Evolutionary conservation across 495 filamentous ascomycete genomes (phyloP).

Genomic region (Thozetella sp.): DNA sequence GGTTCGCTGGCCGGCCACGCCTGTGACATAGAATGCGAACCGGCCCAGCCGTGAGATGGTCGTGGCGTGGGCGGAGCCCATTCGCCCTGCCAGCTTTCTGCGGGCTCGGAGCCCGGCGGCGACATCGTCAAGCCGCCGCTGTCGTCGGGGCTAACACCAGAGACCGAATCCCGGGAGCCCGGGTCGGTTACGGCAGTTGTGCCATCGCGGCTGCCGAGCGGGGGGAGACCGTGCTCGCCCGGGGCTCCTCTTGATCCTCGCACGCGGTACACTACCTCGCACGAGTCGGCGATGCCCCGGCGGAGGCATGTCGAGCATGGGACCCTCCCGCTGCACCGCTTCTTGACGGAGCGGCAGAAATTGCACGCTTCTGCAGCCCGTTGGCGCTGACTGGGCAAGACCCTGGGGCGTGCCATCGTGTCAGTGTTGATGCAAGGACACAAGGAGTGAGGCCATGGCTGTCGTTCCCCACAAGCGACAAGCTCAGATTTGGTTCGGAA

Average conservation of each 20-base stretch:
- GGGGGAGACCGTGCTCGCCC: neutral
- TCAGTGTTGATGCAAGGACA: too few relatives aligned
- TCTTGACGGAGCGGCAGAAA: conserved; percentile 7
- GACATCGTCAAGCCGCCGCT: neutral
- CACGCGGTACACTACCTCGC: neutral
- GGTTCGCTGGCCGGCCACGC: neutral
- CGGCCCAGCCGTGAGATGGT: neutral
- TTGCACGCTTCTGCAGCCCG: conserved; percentile 10
- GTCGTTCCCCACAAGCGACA: neutral
- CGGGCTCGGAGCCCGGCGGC: neutral
- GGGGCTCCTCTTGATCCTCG: neutral
- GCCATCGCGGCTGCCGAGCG: neutral
- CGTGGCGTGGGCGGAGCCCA: neutral
- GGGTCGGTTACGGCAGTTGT: neutral
- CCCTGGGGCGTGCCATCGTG: conserved; percentile 8
- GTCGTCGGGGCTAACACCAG: neutral
- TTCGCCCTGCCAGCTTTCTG: neutral
- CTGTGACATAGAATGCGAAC: neutral
- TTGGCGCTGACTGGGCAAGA: conserved; percentile 7
- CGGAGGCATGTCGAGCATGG: conserved; percentile 8
- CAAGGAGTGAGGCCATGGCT: neutral
- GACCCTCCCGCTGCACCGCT: conserved; percentile 8
- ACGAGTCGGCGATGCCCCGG: conserved; percentile 8
- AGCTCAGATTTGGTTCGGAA: neutral
- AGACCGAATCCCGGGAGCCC: neutral